Conservation (phyloP, 805 yeast genomes). For the Saturnispora diversa region DNA sequence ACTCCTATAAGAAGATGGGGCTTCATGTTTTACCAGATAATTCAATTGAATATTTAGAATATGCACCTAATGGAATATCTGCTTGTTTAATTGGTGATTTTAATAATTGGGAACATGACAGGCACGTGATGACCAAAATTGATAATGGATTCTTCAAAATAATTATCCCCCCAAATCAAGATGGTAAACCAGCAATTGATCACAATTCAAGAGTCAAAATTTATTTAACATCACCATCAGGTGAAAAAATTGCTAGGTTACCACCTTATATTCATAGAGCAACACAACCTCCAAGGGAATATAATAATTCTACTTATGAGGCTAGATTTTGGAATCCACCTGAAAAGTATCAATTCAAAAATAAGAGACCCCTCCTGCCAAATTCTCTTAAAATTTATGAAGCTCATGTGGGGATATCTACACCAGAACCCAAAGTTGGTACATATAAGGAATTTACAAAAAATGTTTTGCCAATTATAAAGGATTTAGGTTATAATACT, state of each 20-base stretch:
- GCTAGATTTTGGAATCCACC: slow-evolving; percentile 90
- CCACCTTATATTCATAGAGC: slow-evolving; percentile 90
- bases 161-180: slow-evolving; percentile 42
- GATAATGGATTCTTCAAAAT: slow-evolving; percentile 66
- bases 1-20: slow-evolving; percentile 71
- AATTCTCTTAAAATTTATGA: slow-evolving; percentile 72
- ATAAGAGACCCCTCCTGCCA: slow-evolving; percentile 53
- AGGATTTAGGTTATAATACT: slow-evolving; percentile 81
- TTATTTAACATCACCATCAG: slow-evolving; percentile 54
- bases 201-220: slow-evolving; percentile 79
- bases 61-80: slow-evolving; percentile 78
- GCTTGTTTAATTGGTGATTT: slow-evolving; percentile 90
- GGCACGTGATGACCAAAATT: slow-evolving; percentile 51
- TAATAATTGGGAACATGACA: slow-evolving; percentile 65
- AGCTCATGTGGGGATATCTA: slow-evolving; percentile 92
- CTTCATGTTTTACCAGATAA: slow-evolving; percentile 55
- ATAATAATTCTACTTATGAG: slow-evolving; percentile 50
- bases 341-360: slow-evolving; percentile 46
- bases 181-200: slow-evolving; percentile 57
- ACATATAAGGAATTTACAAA: slow-evolving; percentile 77
- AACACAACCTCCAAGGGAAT: slow-evolving; percentile 57
- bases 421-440: slow-evolving; percentile 81
- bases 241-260: slow-evolving; percentile 65
- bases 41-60: slow-evolving; percentile 61
- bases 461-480: slow-evolving; percentile 76